Conservation (phyloP, 108 stramenopile species). For the Stephanodiscus triporus region DNA sequence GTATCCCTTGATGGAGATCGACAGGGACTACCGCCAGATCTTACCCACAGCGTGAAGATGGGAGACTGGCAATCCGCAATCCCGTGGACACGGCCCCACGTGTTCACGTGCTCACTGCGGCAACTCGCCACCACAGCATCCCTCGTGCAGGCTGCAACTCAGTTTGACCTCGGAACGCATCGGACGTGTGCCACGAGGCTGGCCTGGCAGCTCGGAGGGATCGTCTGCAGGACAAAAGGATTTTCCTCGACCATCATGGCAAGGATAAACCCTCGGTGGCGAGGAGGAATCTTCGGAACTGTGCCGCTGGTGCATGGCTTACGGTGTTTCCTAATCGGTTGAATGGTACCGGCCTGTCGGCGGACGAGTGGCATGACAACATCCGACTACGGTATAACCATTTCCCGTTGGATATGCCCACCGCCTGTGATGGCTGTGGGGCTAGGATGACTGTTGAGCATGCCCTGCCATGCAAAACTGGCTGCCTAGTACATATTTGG, state of each 20-base stretch:
- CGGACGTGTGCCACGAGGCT: no score
- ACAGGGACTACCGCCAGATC: background rate
- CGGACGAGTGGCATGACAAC: conserved; percentile 23
- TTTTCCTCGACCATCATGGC: no score
- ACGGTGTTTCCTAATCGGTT: background rate
- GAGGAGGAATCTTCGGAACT: background rate
- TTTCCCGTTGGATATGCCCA: background rate
- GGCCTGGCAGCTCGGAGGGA: background rate
- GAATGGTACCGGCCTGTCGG: conserved; percentile 28
- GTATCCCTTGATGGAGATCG: conserved; percentile 1
- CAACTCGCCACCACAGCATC: no score
- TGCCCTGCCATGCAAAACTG: background rate
- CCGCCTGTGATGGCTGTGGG: conserved; percentile 24
- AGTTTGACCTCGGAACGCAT: no score
- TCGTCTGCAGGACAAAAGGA: background rate
- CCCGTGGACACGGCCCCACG: no score
- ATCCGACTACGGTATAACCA: conserved; percentile 12
- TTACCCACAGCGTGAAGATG: no score
- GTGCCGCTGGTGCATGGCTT: background rate
- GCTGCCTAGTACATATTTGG: background rate
- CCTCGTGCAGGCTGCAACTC: no score
- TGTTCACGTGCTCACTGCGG: no score
- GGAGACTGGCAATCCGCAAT: no score
- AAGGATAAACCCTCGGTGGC: background rate
- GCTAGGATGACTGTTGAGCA: conserved; percentile 13